Percentiles rank a stretch among this genome's conserved stretches.
Evolutionary conservation across 2,329 filamentous ascomycete genomes (phyloP).

Genomic region (Colletotrichum incanum): DNA sequence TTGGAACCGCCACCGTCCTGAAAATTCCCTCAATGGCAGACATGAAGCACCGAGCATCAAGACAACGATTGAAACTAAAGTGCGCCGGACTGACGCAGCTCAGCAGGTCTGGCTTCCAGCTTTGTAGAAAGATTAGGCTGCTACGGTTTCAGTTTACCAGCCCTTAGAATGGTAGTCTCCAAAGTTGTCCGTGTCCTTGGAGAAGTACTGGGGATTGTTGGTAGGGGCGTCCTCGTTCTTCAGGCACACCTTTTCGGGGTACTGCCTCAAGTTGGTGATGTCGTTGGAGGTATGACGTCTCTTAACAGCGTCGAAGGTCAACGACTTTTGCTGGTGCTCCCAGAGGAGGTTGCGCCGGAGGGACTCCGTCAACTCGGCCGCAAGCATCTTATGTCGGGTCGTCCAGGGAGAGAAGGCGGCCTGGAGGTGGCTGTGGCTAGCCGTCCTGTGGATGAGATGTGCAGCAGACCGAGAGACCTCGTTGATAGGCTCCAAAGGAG

Average conservation of each 20-base stretch:
- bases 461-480: constrained; percentile 77
- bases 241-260: constrained; percentile 77
- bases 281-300: constrained; percentile 58
- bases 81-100: too few relatives aligned
- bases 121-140: too few relatives aligned
- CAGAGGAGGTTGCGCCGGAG: constrained; percentile 92
- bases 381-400: constrained; percentile 94
- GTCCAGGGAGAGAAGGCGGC: constrained; percentile 88
- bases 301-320: constrained; percentile 75
- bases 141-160: constrained; percentile 70
- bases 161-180: constrained; percentile 88
- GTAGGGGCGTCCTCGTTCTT: constrained; percentile 75
- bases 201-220: constrained; percentile 83
- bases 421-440: constrained; percentile 73
- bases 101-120: too few relatives aligned
- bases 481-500: constrained; percentile 68
- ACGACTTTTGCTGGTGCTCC: constrained; percentile 87
- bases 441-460: constrained; percentile 85
- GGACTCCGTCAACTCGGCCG: constrained; percentile 93
- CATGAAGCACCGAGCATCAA: too few relatives aligned
- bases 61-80: too few relatives aligned
- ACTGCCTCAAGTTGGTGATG: constrained; percentile 65
- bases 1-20: too few relatives aligned
- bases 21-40: too few relatives aligned
- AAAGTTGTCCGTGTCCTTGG: constrained; percentile 74